Percentiles rank a stretch among this genome's conserved stretches.
Conservation (phyloP, 306 rosid species). For the Vicia faba region DNA sequence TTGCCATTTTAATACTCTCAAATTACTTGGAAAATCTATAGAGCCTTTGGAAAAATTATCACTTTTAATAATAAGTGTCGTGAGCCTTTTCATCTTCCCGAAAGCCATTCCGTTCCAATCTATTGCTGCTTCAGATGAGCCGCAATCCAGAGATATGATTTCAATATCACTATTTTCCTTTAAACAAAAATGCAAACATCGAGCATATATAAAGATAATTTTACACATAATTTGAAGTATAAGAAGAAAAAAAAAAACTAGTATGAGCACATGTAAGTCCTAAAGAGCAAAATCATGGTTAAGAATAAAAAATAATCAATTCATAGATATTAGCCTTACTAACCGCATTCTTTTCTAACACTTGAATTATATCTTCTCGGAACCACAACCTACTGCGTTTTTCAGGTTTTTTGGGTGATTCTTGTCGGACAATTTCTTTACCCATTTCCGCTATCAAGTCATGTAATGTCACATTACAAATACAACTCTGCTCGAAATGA, state of each 20-base stretch:
- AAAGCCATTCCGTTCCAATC: background rate
- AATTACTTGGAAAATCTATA: background rate
- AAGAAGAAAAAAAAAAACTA: background rate
- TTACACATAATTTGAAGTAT: background rate
- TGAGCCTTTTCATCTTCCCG: background rate
- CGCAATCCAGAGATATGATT: background rate
- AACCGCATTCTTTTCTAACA: background rate
- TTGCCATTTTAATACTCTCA: background rate
- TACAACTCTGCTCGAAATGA: rapidly evolving
- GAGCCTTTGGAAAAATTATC: background rate
- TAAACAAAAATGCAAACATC: background rate
- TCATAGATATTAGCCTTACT: background rate
- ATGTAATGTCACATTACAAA: background rate
- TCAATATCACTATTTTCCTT: background rate
- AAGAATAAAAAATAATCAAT: background rate
- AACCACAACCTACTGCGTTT: conserved; percentile 25
- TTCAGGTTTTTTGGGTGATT: conserved; percentile 7
- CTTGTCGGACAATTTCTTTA: conserved; percentile 1
- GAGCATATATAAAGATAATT: background rate
- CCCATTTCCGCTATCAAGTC: background rate
- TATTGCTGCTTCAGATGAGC: background rate
- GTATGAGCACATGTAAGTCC: background rate
- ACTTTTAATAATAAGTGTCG: background rate
- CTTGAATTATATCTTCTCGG: background rate
- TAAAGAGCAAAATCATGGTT: background rate